Evolutionary conservation across 192 early-diverging fungal genomes (phyloP).

Genomic region (Umbelopsis sp.): DNA sequence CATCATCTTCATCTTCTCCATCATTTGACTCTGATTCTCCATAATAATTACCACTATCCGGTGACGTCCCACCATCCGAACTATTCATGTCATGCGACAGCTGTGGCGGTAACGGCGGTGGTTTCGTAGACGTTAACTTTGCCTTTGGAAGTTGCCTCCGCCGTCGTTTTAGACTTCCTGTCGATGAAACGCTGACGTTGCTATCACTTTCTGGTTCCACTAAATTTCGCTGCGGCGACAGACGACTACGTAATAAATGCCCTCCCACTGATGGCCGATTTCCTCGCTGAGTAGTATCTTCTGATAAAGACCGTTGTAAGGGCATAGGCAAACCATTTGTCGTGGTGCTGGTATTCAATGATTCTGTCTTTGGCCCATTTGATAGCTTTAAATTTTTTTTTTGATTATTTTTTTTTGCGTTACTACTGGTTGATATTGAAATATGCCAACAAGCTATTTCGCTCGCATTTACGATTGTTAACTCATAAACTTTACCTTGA

Average conservation of each 20-base stretch:
- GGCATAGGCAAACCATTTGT: neutral
- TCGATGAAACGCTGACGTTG: constrained; percentile 25
- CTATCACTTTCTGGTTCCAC: constrained; percentile 20
- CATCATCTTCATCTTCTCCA: constrained; percentile 7
- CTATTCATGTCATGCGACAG: constrained; percentile 18
- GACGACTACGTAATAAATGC: constrained; percentile 9
- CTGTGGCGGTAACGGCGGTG: constrained; percentile 9
- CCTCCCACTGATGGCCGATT: neutral
- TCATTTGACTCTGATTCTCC: constrained; percentile 24
- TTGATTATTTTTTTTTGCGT: neutral
- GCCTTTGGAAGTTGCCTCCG: constrained; percentile 11
- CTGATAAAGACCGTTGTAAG: constrained; percentile 4
- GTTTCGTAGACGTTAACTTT: neutral
- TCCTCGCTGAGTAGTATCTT: constrained; percentile 2
- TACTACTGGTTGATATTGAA: neutral
- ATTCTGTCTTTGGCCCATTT: constrained; percentile 11
- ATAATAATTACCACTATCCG: constrained; percentile 23
- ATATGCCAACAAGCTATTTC: too few species aligned
- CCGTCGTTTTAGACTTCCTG: constrained; percentile 22
- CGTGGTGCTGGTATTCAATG: neutral
- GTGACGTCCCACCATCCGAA: constrained; percentile 19
- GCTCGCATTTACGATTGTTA: neutral
- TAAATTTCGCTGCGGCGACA: constrained; percentile 15
- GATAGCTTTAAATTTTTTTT: neutral
- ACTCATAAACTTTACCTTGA: constrained; percentile 8